Base-by-base conservation (phyloP, 208 protist genomes). In the Endotrypanum monterogeii region DNA sequence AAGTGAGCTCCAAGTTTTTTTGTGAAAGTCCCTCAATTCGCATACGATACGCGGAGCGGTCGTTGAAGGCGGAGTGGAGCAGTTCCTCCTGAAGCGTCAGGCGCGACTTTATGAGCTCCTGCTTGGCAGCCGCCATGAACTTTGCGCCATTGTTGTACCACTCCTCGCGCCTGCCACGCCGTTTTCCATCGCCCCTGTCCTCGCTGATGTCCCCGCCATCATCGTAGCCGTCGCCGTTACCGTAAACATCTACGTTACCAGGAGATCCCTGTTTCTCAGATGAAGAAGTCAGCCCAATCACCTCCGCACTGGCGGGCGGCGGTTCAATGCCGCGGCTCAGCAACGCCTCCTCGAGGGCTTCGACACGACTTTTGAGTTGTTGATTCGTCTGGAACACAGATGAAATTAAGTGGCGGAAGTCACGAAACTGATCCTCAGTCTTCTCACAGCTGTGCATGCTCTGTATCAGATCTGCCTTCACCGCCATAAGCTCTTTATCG, bases 371-470 rank as follows among this genome's bases (percentile, higher is more conserved):
- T 1, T 76, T 85, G 56, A 95, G 83, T 55, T 83, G 65, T 66
- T 90, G 80, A 68, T 93, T 93, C 12, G 85, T 89, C 48, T 88
- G 77, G 75, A 91, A 93, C 68, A 93, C 91, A n/a, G 87, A 79
- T 20, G 91, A 78, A 48, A 95, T 90, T 48, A 95, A 82, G 73
- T 85, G 83, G 46, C 87, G 81, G 66, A 91, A 91, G 57, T 83
- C 82, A 50, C 74, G 74, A 66, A 95, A 89, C 72, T 95, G 87
- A 32, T 92, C 86, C 67, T 92, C 91, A 37, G 86, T 85, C 66
- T 84, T 55, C 75, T 94, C 87, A 69, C 84, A 87, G 23, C 83
- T 80, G 66, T 93, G 87, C 50, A 94, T 67, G 28, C 88, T 78
- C 57, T 67, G 55, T 82, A 96, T 73, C 16, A 96, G 74, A 32